Conservation (phyloP, 2,329 filamentous ascomycete genomes). For the Diaporthe caulivora region DNA sequence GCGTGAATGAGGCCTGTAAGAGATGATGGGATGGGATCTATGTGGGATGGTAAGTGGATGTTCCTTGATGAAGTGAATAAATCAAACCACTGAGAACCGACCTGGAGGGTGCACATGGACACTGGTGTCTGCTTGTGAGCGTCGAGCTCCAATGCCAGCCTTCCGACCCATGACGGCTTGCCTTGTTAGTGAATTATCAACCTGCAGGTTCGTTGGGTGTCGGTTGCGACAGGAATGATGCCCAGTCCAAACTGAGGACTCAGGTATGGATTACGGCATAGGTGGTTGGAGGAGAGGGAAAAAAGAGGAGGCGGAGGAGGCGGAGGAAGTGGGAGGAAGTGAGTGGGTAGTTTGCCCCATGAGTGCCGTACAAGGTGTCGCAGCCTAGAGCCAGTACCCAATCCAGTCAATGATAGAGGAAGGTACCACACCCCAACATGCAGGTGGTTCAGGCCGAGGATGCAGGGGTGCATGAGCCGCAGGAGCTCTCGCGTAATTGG, state of each 20-base stretch:
- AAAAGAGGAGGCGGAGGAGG: background rate
- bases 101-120: conserved; percentile 15
- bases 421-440: background rate
- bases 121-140: background rate
- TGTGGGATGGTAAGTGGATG: background rate
- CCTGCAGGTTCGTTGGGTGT: background rate
- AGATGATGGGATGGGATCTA: conserved; percentile 33
- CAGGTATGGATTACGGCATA: background rate
- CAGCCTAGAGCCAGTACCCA: conserved; percentile 4
- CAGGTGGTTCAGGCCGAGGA: background rate
- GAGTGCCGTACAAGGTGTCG: background rate
- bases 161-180: conserved; percentile 25
- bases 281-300: background rate
- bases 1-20: conserved; percentile 17
- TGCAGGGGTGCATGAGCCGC: background rate
- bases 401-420: conserved; percentile 7
- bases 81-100: background rate
- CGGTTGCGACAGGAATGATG: background rate
- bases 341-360: background rate
- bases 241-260: background rate
- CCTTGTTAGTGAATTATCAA: background rate
- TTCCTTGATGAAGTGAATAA: background rate
- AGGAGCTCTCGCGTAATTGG: background rate
- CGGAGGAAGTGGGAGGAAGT: background rate
- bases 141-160: conserved; percentile 5